Conservation (phyloP, 1,284 basidiomycete species). For the Phellopilus nigrolimitatus region DNA sequence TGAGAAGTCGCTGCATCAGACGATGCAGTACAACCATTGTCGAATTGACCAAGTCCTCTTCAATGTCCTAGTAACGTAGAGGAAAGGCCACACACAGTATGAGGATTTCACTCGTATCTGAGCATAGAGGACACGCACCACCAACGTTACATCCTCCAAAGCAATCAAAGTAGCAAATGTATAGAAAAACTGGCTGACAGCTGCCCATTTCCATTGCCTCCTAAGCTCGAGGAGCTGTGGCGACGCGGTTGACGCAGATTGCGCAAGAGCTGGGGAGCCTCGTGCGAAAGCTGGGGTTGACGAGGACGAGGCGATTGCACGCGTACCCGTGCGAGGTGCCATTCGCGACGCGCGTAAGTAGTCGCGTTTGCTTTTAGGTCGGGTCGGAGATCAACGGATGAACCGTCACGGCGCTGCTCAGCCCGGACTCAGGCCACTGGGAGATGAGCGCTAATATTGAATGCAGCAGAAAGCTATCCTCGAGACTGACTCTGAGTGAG, state of each 20-base stretch:
- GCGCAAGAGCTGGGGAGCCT: slow-evolving; percentile 7
- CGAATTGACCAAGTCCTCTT: slow-evolving; percentile 63
- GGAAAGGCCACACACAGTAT: slow-evolving; percentile 12
- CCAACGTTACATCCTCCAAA: slow-evolving; percentile 58
- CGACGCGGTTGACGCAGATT: slow-evolving; percentile 11
- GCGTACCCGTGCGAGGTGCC: slow-evolving; percentile 14
- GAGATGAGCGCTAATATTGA: background rate
- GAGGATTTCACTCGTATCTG: slow-evolving; percentile 15
- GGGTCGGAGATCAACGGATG: slow-evolving; percentile 18
- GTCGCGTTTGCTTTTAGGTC: slow-evolving; percentile 14
- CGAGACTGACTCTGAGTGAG: too few species aligned
- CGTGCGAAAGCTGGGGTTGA: slow-evolving; percentile 13
- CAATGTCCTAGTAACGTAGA: slow-evolving; percentile 54
- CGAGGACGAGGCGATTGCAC: slow-evolving; percentile 13
- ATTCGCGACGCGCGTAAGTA: slow-evolving; percentile 19
- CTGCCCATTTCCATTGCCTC: slow-evolving; percentile 80
- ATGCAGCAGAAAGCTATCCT: too few species aligned
- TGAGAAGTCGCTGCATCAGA: slow-evolving; percentile 67
- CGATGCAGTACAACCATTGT: slow-evolving; percentile 60
- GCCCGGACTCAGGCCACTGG: background rate
- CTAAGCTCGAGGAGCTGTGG: slow-evolving; percentile 33
- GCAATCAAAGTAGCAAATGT: slow-evolving; percentile 66
- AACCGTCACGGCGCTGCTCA: slow-evolving; percentile 3
- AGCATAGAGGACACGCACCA: slow-evolving; percentile 39
- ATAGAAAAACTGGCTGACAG: slow-evolving; percentile 75